phyloP scores from a whole-genome alignment of 2,329 filamentous ascomycete species.

The Amphichorda felina region DNA sequence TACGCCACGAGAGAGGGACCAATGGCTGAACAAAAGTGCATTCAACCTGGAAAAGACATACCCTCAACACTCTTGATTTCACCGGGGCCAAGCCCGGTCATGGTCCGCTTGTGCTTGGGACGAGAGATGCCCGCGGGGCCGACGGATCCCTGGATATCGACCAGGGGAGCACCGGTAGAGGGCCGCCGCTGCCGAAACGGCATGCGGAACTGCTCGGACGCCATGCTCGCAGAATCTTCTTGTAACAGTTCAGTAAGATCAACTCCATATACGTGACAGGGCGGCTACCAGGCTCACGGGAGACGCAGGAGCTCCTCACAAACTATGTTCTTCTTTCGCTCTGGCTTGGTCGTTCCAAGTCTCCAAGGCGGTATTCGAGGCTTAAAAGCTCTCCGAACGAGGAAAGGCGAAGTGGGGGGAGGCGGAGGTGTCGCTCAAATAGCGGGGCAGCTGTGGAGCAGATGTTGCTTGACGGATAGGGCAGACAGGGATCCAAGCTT shows the following conservation, averaged over 20 bases:
- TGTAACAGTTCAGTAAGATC: background rate
- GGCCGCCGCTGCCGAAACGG: slow-evolving; percentile 64
- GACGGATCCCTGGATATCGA: slow-evolving; percentile 76
- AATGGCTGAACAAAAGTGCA: too few species aligned
- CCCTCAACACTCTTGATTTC: slow-evolving; percentile 95
- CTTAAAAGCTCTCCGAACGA: slow-evolving; percentile 3
- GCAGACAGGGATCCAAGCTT: too few species aligned
- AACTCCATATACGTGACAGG: too few species aligned
- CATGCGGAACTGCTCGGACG: slow-evolving; percentile 16
- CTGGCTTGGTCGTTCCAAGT: too few species aligned
- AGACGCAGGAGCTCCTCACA: too few species aligned
- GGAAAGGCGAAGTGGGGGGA: slow-evolving; percentile 1
- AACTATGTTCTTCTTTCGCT: too few species aligned
- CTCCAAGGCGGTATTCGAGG: too few species aligned
- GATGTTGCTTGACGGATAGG: too few species aligned
- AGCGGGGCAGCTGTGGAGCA: background rate
- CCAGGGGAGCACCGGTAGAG: slow-evolving; percentile 70
- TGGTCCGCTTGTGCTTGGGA: slow-evolving; percentile 95
- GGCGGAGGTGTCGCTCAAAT: background rate
- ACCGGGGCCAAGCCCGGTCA: slow-evolving; percentile 78
- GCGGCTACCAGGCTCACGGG: too few species aligned
- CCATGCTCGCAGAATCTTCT: slow-evolving; percentile 12
- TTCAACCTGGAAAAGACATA: slow-evolving; percentile 28
- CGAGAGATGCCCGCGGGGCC: slow-evolving; percentile 75
- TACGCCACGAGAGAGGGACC: too few species aligned